phyloP scores from a whole-genome alignment of 2,329 filamentous ascomycete species.

The Trichoderma simmonsii region DNA sequence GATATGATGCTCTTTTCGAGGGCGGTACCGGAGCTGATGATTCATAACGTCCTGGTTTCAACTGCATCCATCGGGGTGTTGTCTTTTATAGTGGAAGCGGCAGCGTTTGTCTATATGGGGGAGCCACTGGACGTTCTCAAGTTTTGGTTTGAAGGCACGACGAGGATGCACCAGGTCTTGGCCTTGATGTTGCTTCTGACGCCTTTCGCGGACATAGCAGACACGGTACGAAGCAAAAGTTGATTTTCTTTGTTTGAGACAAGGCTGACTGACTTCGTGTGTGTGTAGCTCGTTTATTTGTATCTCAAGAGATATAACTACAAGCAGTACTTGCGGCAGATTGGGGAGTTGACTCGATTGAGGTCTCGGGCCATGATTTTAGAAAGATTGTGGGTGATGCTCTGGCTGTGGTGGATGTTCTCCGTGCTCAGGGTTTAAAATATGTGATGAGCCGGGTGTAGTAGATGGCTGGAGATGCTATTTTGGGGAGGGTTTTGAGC shows the following conservation, averaged over 20 bases:
- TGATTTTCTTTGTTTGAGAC: not conserved
- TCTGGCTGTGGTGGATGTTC: not conserved
- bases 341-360: not conserved
- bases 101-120: conserved; percentile 15
- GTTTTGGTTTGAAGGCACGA: conserved; percentile 23
- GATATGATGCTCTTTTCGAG: not conserved
- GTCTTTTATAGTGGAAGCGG: not conserved
- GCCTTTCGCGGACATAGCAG: conserved; percentile 25
- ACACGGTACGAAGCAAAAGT: conserved; percentile 21
- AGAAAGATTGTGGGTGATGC: not conserved
- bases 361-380: not conserved
- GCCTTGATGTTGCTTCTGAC: conserved; percentile 24
- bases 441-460: not conserved
- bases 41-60: not conserved
- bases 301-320: not conserved
- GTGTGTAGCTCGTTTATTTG: not conserved
- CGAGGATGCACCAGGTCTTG: conserved; percentile 18
- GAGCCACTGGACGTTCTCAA: conserved; percentile 17
- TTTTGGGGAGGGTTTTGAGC: not conserved
- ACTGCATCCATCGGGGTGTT: not conserved
- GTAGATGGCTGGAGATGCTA: not conserved
- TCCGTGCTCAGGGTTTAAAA: not conserved
- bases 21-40: not conserved
- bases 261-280: not conserved
- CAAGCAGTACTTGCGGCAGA: not conserved